Evolutionary conservation across 257 asterid species (phyloP).

Genomic region (Scutellaria barbata): DNA sequence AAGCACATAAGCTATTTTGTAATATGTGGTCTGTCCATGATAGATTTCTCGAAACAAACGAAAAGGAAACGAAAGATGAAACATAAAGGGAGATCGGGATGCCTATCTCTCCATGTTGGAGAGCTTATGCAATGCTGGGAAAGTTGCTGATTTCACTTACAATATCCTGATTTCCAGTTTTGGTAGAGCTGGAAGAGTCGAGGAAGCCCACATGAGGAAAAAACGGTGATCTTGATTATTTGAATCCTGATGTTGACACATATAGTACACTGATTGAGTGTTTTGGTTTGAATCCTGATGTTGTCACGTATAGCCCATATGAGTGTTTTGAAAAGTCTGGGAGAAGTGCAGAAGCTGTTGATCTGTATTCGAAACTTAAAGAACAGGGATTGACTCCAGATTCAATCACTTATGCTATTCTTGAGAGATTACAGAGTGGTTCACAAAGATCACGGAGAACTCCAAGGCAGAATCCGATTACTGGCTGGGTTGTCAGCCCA

Average conservation of each 20-base stretch:
- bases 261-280: slow-evolving; percentile 92
- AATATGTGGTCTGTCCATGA: slow-evolving; percentile 92
- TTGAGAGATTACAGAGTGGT: slow-evolving; percentile 86
- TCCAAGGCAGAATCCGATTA: slow-evolving; percentile 77
- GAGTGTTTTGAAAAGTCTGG: slow-evolving; percentile 89
- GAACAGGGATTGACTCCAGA: slow-evolving; percentile 88
- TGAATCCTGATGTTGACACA: slow-evolving; percentile 92
- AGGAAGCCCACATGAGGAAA: slow-evolving; percentile 90
- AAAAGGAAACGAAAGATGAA: too few relatives aligned
- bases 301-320: too few relatives aligned
- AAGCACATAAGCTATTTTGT: slow-evolving; percentile 93
- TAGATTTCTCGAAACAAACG: too few relatives aligned
- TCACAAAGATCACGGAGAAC: slow-evolving; percentile 51
- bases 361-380: slow-evolving; percentile 75
- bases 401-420: slow-evolving; percentile 75
- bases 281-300: too few relatives aligned
- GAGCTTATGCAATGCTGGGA: slow-evolving; percentile 79
- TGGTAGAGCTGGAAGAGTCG: slow-evolving; percentile 82
- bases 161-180: slow-evolving; percentile 84
- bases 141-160: slow-evolving; percentile 76
- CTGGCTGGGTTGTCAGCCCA: slow-evolving; percentile 98
- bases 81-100: slow-evolving; percentile 89
- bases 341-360: slow-evolving; percentile 89
- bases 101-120: slow-evolving; percentile 84
- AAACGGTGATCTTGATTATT: slow-evolving; percentile 82